These are phyloP conservation scores for Phytophthora pini DNA, from an alignment of 352 stramenopile species.

Conservation along the genomic window DNA sequence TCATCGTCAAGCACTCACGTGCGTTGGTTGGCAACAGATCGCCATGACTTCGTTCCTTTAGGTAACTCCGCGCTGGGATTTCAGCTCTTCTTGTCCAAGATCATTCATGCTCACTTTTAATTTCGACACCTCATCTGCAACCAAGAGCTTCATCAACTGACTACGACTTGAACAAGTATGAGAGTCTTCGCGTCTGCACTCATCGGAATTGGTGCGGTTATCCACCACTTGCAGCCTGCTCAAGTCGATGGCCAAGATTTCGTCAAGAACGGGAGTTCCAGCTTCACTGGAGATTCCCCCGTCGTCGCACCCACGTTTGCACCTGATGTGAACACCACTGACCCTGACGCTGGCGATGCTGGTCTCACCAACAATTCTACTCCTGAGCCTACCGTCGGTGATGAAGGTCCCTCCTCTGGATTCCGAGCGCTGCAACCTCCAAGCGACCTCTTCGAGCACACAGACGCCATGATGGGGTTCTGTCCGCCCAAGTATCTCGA, in stretches of 20 bases:
- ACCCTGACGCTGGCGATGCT: constrained; percentile 5
- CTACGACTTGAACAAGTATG: constrained; percentile 29
- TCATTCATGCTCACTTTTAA: constrained; percentile 33
- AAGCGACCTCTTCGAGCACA: constrained; percentile 51
- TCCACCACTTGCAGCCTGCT: constrained; percentile 26
- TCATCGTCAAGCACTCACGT: too few relatives aligned
- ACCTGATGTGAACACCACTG: constrained; percentile 9
- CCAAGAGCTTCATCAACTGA: constrained; percentile 13
- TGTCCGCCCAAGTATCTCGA: constrained; percentile 65
- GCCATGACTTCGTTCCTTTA: too few relatives aligned
- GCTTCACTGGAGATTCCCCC: constrained; percentile 14
- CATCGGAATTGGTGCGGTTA: constrained; percentile 26
- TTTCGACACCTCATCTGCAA: constrained; percentile 27
- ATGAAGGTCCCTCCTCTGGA: constrained; percentile 13
- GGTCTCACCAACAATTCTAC: constrained; percentile 6
- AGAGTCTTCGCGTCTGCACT: constrained; percentile 31
- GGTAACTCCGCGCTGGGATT: too few relatives aligned
- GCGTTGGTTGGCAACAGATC: too few relatives aligned
- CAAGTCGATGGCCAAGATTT: constrained; percentile 20
- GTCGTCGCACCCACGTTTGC: constrained; percentile 22
- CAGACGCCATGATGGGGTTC: constrained; percentile 57
- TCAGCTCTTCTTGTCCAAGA: too few relatives aligned
- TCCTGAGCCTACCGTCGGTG: constrained; percentile 13
- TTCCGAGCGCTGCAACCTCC: constrained; percentile 40
- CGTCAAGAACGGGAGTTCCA: constrained; percentile 19